Conservation (phyloP, 768 basidiomycete genomes). For the Rubroboletus pulcherrimus region DNA sequence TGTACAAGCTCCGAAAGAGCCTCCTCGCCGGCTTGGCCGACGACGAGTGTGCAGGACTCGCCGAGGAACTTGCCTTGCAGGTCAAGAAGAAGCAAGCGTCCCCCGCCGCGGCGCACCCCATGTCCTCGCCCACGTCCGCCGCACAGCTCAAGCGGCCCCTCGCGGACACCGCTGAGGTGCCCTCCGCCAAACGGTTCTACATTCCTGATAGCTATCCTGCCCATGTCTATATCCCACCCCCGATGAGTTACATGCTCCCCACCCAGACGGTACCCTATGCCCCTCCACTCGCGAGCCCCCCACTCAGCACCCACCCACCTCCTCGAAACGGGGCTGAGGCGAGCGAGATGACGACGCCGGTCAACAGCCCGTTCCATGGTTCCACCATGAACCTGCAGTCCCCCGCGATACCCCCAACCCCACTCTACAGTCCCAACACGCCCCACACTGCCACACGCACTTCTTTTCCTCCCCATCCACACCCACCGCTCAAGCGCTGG, state of each 20-base stretch:
- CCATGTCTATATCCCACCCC: conserved; percentile 29
- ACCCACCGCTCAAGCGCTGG: conserved; percentile 69
- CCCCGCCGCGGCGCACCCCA: neutral
- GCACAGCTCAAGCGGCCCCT: conserved; percentile 28
- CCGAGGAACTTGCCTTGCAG: conserved; percentile 54
- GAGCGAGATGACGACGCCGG: conserved; percentile 13
- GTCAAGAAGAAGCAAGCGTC: conserved; percentile 17
- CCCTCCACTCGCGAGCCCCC: conserved; percentile 19
- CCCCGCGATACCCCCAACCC: conserved; percentile 14
- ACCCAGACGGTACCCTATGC: conserved; percentile 28
- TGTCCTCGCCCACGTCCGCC: conserved; percentile 7
- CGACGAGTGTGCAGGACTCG: conserved; percentile 53
- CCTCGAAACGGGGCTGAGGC: conserved; percentile 12
- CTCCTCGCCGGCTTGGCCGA: conserved; percentile 56
- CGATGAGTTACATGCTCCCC: conserved; percentile 27
- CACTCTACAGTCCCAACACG: conserved; percentile 23
- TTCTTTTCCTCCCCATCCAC: conserved; percentile 50
- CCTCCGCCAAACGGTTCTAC: conserved; percentile 30
- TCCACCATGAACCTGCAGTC: conserved; percentile 17
- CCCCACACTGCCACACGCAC: conserved; percentile 21
- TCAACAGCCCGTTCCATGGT: conserved; percentile 16
- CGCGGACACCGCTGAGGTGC: conserved; percentile 19
- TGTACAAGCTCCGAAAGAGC: conserved; percentile 59
- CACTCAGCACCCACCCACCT: conserved; percentile 12
- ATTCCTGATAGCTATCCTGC: conserved; percentile 25